Evolutionary conservation across 495 filamentous ascomycete species (phyloP), one percentile per base, ranked within the genome.

Genomic region (Podospora anserina): DNA sequence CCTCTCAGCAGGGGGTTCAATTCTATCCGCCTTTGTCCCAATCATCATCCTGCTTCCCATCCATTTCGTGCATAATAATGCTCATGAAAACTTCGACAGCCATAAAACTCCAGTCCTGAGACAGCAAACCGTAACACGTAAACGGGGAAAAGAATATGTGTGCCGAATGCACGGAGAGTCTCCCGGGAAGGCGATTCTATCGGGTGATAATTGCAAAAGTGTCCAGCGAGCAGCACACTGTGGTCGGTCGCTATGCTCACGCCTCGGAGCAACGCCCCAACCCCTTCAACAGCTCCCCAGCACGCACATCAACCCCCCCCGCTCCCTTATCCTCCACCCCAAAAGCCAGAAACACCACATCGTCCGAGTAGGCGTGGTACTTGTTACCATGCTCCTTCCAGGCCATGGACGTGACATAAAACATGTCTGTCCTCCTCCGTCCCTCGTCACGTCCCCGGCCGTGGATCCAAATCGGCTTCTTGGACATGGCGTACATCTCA

Each of bases 331-430:
- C 85, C 70, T 87, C 85, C 32, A 82, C 78, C 0, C 85, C 83
- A 68, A 86, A 86, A 1, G 71, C 76, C 0, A 87, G 57, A 32
- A 88, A 77, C 3, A 86, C 15, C 0, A 80, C 77, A 66, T 87
- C 84, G 68, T 88, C 85, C 1, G 80, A 39, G 63, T 80, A 82
- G 5, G 83, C 84, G 66, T 85, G 80, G 69, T 85, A 84, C 61
- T 74, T 83, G 69, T 75, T 70, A 0, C 77, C 79, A 2, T 70
- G 69, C 0, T 58, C 71, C 70, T 80, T 84, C 84, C 85, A 88
- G 68, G 78, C 84, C 27, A 85, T 79, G n/a, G 80, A 82, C 0
- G 80, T 85, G 19, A 86, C 72, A 57, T 84, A 86, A 16, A 86
- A 67, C 83, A 86, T 84, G 49, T 82, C 78, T 16, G 76, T 71